Evolutionary conservation across 805 yeast species (phyloP).

Genomic region (Candida rishiriensis): DNA sequence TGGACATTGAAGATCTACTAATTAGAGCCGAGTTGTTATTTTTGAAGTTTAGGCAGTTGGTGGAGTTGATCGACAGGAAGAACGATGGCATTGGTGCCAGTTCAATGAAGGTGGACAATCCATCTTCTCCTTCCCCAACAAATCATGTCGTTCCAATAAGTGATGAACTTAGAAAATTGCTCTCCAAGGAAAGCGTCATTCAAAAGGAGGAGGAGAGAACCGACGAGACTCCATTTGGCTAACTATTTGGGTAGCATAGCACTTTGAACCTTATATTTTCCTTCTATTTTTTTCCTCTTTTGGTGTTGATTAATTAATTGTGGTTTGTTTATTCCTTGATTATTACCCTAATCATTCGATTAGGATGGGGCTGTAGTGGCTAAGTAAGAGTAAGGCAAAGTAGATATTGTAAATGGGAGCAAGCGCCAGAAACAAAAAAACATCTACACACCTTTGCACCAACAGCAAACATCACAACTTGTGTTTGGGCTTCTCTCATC

Average conservation of each 20-base stretch:
- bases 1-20: conserved; percentile 71
- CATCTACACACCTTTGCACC: conserved; percentile 16
- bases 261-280: no score
- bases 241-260: neutral
- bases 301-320: no score
- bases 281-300: no score
- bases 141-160: conserved; percentile 28
- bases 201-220: conserved; percentile 40
- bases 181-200: conserved; percentile 57
- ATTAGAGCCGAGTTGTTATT: conserved; percentile 84
- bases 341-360: no score
- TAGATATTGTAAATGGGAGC: no score
- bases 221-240: conserved; percentile 27
- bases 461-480: neutral
- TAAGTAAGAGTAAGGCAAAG: no score
- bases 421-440: neutral
- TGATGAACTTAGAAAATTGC: conserved; percentile 53
- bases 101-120: conserved; percentile 4
- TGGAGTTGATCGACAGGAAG: conserved; percentile 66
- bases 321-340: no score
- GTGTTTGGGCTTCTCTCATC: no score
- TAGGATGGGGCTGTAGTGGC: no score
- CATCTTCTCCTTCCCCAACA: no score
- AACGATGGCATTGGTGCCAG: conserved; percentile 19
- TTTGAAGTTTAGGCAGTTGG: conserved; percentile 72